Conservation (phyloP, 192 early-diverging fungal species). For the Coemansia sp. region DNA sequence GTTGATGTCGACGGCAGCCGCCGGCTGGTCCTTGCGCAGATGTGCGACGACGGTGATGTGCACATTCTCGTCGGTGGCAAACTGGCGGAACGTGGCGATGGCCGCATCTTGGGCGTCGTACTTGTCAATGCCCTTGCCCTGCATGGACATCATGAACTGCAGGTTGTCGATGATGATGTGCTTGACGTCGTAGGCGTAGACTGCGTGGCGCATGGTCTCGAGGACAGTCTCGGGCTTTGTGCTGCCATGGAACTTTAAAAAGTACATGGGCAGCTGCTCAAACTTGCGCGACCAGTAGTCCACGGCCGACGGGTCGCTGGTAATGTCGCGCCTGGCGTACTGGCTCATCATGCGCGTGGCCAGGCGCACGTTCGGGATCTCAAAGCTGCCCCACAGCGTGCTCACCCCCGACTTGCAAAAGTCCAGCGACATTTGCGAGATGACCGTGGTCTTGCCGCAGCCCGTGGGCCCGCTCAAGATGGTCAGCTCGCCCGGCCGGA, state of each 20-base stretch:
- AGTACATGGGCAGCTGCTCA: constrained; percentile 66
- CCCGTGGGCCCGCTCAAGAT: constrained; percentile 66
- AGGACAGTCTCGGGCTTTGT: constrained; percentile 59
- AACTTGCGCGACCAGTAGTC: constrained; percentile 58
- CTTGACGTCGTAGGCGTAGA: constrained; percentile 63
- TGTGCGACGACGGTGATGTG: constrained; percentile 70
- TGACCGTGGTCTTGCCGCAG: constrained; percentile 64
- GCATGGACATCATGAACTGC: constrained; percentile 70
- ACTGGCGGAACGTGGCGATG: constrained; percentile 55
- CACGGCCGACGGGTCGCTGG: constrained; percentile 46
- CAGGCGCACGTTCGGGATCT: constrained; percentile 64
- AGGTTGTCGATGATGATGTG: constrained; percentile 70
- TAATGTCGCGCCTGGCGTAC: constrained; percentile 54
- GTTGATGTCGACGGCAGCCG: constrained; percentile 58
- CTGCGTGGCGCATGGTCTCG: constrained; percentile 60
- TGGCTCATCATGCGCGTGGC: constrained; percentile 65
- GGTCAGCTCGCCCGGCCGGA: constrained; percentile 64
- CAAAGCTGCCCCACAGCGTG: constrained; percentile 73
- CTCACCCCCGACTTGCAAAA: constrained; percentile 62
- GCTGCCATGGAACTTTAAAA: constrained; percentile 69
- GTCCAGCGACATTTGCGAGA: constrained; percentile 65
- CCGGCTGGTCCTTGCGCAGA: constrained; percentile 56
- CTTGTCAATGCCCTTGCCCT: constrained; percentile 55
- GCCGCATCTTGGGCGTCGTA: constrained; percentile 67
- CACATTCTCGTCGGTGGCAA: constrained; percentile 63